phyloP scores from a whole-genome alignment of 345 rosid species.

The Barbarea vulgaris region DNA sequence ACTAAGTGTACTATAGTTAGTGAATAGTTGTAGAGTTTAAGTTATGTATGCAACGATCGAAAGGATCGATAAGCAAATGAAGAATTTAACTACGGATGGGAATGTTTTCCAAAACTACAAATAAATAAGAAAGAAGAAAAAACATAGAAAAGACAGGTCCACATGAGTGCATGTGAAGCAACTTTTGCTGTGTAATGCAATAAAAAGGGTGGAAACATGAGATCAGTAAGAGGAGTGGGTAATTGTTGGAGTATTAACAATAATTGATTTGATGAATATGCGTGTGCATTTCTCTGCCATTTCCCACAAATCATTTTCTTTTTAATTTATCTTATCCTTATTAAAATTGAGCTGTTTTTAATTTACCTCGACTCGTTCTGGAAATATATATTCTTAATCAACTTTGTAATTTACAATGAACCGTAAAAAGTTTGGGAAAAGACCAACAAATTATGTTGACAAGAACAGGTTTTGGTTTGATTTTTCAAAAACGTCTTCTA shows the following conservation, averaged over 20 bases:
- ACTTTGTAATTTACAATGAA: not conserved
- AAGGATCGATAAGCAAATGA: conserved; percentile 16
- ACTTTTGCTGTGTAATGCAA: conserved; percentile 9
- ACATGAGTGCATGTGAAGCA: conserved; percentile 43
- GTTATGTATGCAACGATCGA: not conserved
- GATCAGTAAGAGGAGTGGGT: conserved; percentile 38
- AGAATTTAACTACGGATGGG: conserved; percentile 20
- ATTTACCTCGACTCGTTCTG: not conserved
- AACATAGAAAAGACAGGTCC: conserved; percentile 3
- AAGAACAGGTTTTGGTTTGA: not conserved
- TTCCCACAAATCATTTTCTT: not conserved
- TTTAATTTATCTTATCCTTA: not conserved
- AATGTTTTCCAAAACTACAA: conserved; percentile 28
- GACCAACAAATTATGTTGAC: not conserved
- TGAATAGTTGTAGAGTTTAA: not conserved
- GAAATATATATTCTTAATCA: not conserved
- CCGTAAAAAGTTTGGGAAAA: not conserved
- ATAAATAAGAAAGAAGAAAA: not conserved
- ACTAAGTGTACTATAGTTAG: not conserved
- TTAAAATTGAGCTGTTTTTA: not conserved
- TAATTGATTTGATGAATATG: conserved; percentile 15
- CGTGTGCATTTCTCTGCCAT: conserved; percentile 13
- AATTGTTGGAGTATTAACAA: conserved; percentile 29
- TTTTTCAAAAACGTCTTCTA: not conserved
- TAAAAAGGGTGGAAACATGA: conserved; percentile 24